Conservation (phyloP, 805 yeast genomes). For the Lipomyces yamanashiensis region DNA sequence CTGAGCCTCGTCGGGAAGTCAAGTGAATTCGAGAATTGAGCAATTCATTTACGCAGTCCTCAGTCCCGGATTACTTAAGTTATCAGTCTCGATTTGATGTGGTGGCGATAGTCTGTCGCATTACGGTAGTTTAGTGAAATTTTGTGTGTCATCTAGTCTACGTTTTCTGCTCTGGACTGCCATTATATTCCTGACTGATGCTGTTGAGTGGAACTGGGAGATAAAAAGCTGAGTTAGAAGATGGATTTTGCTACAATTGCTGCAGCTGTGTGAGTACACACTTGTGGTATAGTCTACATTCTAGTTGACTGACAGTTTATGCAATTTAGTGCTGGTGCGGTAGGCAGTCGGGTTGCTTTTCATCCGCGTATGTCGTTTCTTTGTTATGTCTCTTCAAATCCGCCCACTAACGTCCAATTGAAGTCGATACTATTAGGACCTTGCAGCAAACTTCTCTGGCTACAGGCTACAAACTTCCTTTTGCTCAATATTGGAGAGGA, state of each 20-base stretch:
- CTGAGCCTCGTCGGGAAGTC: no score
- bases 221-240: background rate
- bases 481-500: slow-evolving; percentile 50
- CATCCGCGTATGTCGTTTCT: slow-evolving; percentile 45
- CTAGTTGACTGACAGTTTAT: background rate
- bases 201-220: background rate
- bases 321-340: slow-evolving; percentile 44
- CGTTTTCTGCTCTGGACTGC: background rate
- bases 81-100: background rate
- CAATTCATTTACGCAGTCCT: background rate
- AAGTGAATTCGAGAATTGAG: background rate
- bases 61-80: no score
- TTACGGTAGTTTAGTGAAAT: no score
- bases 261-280: slow-evolving; percentile 46
- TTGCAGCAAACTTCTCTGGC: slow-evolving; percentile 50
- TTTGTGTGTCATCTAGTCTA: background rate
- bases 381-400: background rate
- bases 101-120: no score
- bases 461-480: slow-evolving; percentile 46
- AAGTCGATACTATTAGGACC: slow-evolving; percentile 50
- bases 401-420: background rate
- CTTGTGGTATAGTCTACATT: background rate
- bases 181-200: background rate
- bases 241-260: slow-evolving; percentile 49
- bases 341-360: slow-evolving; percentile 47